Evolutionary conservation across 441 rosid species (phyloP).

Genomic region (Croton setiger): DNA sequence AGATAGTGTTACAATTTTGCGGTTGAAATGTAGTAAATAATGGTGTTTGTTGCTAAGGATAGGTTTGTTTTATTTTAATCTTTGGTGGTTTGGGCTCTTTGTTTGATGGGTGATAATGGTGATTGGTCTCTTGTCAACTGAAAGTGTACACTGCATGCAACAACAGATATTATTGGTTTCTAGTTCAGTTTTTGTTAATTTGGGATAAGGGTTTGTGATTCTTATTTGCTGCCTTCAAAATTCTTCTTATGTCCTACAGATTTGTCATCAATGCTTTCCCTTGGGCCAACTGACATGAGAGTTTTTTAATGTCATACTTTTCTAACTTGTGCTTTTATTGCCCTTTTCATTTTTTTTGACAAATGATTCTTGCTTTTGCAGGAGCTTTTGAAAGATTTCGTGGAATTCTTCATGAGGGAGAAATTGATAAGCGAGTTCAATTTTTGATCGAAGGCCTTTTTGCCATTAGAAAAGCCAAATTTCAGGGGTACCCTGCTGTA

Average conservation of each 20-base stretch:
- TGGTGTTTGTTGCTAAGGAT: too few relatives aligned
- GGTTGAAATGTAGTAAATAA: not conserved
- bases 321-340: not conserved
- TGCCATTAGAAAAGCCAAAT: constrained; percentile 79
- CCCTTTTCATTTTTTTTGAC: not conserved
- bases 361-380: constrained; percentile 26
- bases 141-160: not conserved
- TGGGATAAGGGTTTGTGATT: not conserved
- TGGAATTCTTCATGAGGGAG: constrained; percentile 95
- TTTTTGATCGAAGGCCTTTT: constrained; percentile 85
- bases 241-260: not conserved
- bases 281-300: not conserved
- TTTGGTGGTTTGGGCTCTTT: not conserved
- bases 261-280: not conserved
- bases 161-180: not conserved
- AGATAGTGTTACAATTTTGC: not conserved
- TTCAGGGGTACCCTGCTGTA: constrained; percentile 95
- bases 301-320: not conserved
- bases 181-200: too few relatives aligned
- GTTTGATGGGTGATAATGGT: not conserved
- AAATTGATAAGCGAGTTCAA: constrained; percentile 91
- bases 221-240: not conserved
- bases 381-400: constrained; percentile 94
- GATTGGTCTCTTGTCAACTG: not conserved
- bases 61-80: too few relatives aligned